Conservation (phyloP, 306 rosid genomes). For the Alnus rubra region DNA sequence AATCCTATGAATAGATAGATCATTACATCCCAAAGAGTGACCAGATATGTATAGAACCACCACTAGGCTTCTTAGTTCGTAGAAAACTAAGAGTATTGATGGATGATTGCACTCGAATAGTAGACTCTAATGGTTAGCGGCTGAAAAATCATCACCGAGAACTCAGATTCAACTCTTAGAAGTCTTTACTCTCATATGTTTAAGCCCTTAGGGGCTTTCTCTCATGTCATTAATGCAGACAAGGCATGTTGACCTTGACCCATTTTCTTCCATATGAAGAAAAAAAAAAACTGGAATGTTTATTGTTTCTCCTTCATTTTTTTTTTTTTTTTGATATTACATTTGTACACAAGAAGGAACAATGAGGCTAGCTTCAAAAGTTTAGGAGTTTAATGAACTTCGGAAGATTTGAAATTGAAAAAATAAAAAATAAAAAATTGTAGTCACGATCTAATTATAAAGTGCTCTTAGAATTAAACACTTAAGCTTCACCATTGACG, state of each 20-base stretch:
- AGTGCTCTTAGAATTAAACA: neutral
- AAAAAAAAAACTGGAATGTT: neutral
- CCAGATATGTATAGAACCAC: neutral
- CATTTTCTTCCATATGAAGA: neutral
- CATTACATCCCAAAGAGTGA: neutral
- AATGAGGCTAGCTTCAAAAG: neutral
- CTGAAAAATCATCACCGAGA: neutral
- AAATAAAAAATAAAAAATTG: neutral
- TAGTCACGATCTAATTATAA: neutral
- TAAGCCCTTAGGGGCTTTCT: neutral
- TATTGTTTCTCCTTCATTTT: too few species aligned
- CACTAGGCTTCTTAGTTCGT: neutral
- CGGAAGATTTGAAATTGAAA: too few species aligned
- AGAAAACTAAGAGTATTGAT: neutral
- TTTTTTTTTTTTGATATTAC: neutral
- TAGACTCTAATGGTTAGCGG: neutral
- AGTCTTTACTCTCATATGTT: neutral
- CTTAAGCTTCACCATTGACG: neutral
- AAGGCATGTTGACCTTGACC: neutral
- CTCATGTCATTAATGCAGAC: neutral
- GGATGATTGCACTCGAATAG: neutral
- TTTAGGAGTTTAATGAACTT: neutral
- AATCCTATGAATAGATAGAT: neutral
- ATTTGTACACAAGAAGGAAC: neutral
- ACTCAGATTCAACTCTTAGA: neutral